Percentiles rank a stretch among this genome's conserved stretches.
Conservation (phyloP, 148 eudicot genomes). For the Bassia scoparia region DNA sequence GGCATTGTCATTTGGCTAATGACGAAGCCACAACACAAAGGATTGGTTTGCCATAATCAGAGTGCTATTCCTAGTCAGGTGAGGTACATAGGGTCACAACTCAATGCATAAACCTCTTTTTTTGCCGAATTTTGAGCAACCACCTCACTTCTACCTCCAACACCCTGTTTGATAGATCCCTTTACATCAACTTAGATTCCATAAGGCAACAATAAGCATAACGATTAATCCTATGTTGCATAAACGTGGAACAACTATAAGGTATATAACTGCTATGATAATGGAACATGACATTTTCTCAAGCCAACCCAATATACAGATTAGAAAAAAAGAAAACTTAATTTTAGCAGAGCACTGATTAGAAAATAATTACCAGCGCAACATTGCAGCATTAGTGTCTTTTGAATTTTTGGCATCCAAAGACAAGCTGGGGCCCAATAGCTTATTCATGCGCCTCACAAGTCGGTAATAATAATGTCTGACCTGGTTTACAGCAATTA, state of each 20-base stretch:
- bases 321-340: neutral
- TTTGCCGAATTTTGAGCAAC: neutral
- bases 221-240: neutral
- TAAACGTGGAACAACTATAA: neutral
- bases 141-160: neutral
- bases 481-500: conserved; percentile 48
- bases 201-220: neutral
- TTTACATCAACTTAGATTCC: neutral
- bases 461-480: conserved; percentile 98
- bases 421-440: conserved; percentile 80
- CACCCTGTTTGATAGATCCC: neutral
- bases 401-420: conserved; percentile 94
- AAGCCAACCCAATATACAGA: neutral
- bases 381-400: conserved; percentile 99
- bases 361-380: conserved; percentile 61
- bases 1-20: neutral
- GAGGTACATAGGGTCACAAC: neutral
- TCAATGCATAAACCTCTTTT: neutral
- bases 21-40: neutral
- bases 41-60: neutral
- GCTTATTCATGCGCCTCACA: conserved; percentile 97
- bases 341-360: neutral
- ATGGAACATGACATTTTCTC: neutral
- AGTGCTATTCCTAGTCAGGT: neutral
- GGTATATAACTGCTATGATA: neutral